Base-by-base conservation (phyloP, 1,284 basidiomycete genomes). In the Marasmius sp. region DNA sequence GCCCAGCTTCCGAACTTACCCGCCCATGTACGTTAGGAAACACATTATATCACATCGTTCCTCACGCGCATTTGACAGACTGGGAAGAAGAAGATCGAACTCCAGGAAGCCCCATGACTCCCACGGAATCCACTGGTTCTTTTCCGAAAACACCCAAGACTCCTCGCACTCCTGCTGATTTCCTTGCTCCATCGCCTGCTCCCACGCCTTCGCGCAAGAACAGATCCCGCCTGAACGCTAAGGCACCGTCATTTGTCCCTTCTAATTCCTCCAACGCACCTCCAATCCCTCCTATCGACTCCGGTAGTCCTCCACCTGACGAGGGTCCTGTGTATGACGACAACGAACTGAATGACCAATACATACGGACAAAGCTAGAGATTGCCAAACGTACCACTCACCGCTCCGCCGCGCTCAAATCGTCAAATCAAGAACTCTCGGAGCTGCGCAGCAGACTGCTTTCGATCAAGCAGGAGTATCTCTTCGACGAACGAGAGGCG, bases 401-500 rank as follows among this genome's bases (percentile, higher is more conserved):
- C 84, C 59, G 72, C n/a, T 60, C 41, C 51, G 50, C 48, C 52
- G 62, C 61, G 27, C 57, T 61, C 50, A 54, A 61, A 50, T 39
- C 62, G 1, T 38, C 64, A 58, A 61, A 64, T 39, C 66, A 63
- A 18, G 66, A 73, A 48, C 65, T 73, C 38, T 68, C 67, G 58
- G 65, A 70, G 49, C 72, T 95, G 54, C 83, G 84, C 22, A 75
- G 79, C 60, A 84, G 80, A 48, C 77, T 95, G 36, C 74, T 79
- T 36, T 76, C 77, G 38, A 71, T 90, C 18, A 85, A 86, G 71
- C 79, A 80, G 52, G 85, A 91, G 68, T 93, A 94, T 68, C 82
- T 95, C 66, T 95, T 95, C 69, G 84, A 87, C 63, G 78, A 85
- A 65, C 84, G 81, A 61, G 89, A 92, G 61, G 93, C 87, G 39